phyloP scores from a whole-genome alignment of 2,329 filamentous ascomycete species.

The Monosporascus sp. region DNA sequence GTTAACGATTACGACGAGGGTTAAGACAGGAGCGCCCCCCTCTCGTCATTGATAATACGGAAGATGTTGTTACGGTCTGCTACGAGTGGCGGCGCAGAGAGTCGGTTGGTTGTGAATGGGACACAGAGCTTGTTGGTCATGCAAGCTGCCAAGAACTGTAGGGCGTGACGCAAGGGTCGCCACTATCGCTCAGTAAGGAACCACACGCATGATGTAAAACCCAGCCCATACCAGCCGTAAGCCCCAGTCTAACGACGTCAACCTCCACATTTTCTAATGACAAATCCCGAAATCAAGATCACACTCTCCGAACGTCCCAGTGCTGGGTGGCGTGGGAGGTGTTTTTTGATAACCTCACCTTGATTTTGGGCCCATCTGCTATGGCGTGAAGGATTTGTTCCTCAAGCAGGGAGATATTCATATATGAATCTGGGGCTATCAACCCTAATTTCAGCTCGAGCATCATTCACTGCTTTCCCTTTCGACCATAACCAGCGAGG shows the following conservation, averaged over 20 bases:
- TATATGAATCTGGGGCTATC: too few species aligned
- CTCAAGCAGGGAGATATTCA: too few species aligned
- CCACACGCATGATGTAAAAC: neutral
- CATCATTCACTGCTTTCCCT: neutral
- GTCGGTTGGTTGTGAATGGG: too few species aligned
- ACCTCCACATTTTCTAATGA: neutral
- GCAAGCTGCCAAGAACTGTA: too few species aligned
- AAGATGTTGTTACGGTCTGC: too few species aligned
- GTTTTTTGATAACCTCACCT: neutral
- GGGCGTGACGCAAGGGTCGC: neutral
- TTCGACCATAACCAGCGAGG: neutral
- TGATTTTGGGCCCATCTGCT: neutral
- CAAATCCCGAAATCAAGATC: neutral
- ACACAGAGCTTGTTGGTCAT: too few species aligned
- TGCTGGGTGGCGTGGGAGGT: neutral
- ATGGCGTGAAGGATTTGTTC: too few species aligned
- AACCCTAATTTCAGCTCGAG: too few species aligned
- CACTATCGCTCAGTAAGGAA: neutral
- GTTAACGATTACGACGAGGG: too few species aligned
- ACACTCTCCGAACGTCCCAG: neutral
- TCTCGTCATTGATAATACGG: too few species aligned
- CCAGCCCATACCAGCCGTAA: neutral
- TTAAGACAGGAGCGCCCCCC: too few species aligned
- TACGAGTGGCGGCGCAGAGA: too few species aligned
- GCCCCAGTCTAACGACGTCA: neutral